Evolutionary conservation across 257 asterid genomes (phyloP), one percentile per base, ranked within the genome.

Genomic region (Ballota nigra): DNA sequence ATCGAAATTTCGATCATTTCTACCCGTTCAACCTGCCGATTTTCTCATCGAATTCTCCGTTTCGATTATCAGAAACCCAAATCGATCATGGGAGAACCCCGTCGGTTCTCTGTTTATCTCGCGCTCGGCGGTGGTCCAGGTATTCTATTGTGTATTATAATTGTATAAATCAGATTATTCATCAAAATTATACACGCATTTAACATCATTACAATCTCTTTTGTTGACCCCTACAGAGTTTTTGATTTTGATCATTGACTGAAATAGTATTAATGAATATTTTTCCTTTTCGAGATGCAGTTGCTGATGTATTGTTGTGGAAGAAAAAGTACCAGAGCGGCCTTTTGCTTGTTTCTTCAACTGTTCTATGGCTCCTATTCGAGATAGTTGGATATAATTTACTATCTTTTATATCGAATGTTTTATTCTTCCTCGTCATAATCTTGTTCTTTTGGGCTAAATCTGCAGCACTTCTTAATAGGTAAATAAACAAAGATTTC

Each of bases 371-470:
- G 98, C 84, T 80, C 75, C 72, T 92, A 47, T 92, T 89, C 68
- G 96, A 85, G 81, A 77, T 79, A 69, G 91, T 84, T 24, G 96
- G 98, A 70, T 89, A 86, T 75, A 86, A 83, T 83, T 70, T 86
- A 16, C 60, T 89, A 12, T 75, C 92, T 22, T 92, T 92, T 61
- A 49, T 89, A 12, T 81, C 91, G 22, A 88, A 88, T 83, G 84
- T 79, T 45, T 49, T 89, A 8, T 81, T 89, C 86, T 83, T 83
- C 58, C 86, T 86, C 33, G 96, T 80, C 45, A 62, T 83, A 22
- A 86, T 92, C 69, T 81, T 92, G 68, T 89, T 89, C 86, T 60
- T 88, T 72, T 92, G 97, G 98, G 96, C 96, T 57, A 92, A 88
- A 83, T 92, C 98, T 56, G 98, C 98, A 12, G 81, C 89, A 22